Evolutionary conservation across 1,284 basidiomycete genomes (phyloP).

Genomic region (Ganoderma lingzhi): DNA sequence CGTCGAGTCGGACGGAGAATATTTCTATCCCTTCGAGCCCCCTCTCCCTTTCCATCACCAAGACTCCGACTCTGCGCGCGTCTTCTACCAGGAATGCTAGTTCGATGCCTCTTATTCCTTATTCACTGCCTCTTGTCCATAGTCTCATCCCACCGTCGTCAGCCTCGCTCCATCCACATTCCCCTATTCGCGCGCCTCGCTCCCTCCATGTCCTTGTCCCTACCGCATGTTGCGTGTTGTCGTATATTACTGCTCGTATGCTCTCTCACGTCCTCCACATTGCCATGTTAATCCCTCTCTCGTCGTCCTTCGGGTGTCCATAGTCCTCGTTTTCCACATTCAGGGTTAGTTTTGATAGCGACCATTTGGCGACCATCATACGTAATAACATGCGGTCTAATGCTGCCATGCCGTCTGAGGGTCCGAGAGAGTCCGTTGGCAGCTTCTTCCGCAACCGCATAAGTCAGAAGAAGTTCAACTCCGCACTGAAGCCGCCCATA

Average conservation of each 20-base stretch:
- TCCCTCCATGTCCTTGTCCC: constrained; percentile 8
- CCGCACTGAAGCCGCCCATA: constrained; percentile 11
- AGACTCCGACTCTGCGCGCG: constrained; percentile 53
- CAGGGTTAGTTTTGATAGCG: constrained; percentile 34
- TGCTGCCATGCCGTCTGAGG: constrained; percentile 3
- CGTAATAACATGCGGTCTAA: constrained; percentile 27
- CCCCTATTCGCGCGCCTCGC: constrained; percentile 4
- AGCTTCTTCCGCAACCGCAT: constrained; percentile 16
- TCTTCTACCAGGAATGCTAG: constrained; percentile 70
- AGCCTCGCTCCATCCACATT: constrained; percentile 8
- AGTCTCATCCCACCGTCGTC: constrained; percentile 5
- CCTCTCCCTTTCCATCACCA: constrained; percentile 64
- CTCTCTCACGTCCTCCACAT: constrained; percentile 24
- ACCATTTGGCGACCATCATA: constrained; percentile 29
- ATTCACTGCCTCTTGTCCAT: constrained; percentile 18
- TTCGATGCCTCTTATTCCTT: constrained; percentile 26
- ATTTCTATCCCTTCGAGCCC: constrained; percentile 69
- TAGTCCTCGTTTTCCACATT: constrained; percentile 30
- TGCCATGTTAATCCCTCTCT: constrained; percentile 30
- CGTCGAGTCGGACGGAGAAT: constrained; percentile 63
- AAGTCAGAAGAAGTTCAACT: constrained; percentile 2
- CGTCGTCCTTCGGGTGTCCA: constrained; percentile 20
- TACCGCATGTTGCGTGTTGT: constrained; percentile 23
- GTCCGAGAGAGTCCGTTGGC: constrained; percentile 14
- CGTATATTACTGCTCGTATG: constrained; percentile 34